Percentiles rank a stretch among this genome's conserved stretches.
Conservation (phyloP, 352 stramenopile genomes). For the Halophytophthora polymorphica region DNA sequence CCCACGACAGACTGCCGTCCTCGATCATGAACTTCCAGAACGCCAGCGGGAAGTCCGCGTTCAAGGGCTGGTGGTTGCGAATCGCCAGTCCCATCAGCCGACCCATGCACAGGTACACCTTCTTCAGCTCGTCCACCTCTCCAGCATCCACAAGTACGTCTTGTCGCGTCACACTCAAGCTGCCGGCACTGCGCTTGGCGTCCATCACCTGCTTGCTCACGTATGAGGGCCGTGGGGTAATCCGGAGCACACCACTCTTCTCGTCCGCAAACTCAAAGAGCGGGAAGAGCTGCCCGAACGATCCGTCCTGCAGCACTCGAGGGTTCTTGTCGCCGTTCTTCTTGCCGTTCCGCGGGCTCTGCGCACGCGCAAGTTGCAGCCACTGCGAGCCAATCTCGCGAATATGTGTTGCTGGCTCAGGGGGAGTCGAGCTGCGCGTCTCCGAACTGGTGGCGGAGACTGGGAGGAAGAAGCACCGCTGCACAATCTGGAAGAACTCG, state of each 20-base stretch:
- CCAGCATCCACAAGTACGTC: slow-evolving; percentile 39
- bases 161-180: slow-evolving; percentile 31
- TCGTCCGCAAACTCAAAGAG: slow-evolving; percentile 49
- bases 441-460: slow-evolving; percentile 11
- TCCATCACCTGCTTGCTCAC: slow-evolving; percentile 35
- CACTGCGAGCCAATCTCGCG: slow-evolving; percentile 60
- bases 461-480: slow-evolving; percentile 55
- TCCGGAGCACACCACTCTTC: slow-evolving; percentile 32
- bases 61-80: slow-evolving; percentile 64
- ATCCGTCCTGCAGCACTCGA: slow-evolving; percentile 4
- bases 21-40: slow-evolving; percentile 71
- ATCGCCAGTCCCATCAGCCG: slow-evolving; percentile 66
- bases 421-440: neutral
- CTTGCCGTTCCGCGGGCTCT: slow-evolving; percentile 19
- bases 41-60: slow-evolving; percentile 49
- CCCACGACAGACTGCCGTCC: slow-evolving; percentile 42
- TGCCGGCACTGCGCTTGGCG: slow-evolving; percentile 26
- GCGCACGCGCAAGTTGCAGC: slow-evolving; percentile 49
- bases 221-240: slow-evolving; percentile 25
- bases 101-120: slow-evolving; percentile 62
- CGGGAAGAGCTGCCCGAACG: slow-evolving; percentile 41
- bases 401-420: slow-evolving; percentile 27
- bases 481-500: slow-evolving; percentile 76
- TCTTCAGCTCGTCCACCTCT: slow-evolving; percentile 40
- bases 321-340: slow-evolving; percentile 6